These are phyloP conservation scores for Backusella mclennaniae DNA, from an alignment of 192 early-diverging fungal genomes.

Conservation along the genomic window DNA sequence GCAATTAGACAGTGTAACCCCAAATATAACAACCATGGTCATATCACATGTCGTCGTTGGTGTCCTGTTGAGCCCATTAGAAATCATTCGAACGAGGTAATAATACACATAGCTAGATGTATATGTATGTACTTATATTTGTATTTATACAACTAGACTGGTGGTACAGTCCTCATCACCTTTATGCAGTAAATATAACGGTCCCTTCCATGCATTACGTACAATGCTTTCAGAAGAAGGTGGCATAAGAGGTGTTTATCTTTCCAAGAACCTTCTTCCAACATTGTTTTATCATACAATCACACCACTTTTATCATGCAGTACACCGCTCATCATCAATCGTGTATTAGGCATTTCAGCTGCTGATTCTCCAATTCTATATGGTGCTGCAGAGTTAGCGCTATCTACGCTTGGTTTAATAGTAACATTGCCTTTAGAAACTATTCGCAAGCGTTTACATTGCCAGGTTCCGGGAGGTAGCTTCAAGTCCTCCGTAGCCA, in stretches of 20 bases:
- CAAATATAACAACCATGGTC: conserved; percentile 66
- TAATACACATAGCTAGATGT: neutral
- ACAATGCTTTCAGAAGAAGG: conserved; percentile 78
- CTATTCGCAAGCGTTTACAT: conserved; percentile 75
- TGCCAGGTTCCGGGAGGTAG: conserved; percentile 63
- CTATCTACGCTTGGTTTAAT: conserved; percentile 66
- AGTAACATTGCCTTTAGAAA: conserved; percentile 83
- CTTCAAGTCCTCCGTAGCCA: conserved; percentile 64
- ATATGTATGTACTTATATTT: neutral
- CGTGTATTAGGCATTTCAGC: conserved; percentile 53
- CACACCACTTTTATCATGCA: conserved; percentile 66
- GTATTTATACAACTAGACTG: conserved; percentile 44
- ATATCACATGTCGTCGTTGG: conserved; percentile 72
- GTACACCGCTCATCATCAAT: conserved; percentile 60
- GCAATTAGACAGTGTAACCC: conserved; percentile 52
- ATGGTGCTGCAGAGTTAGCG: conserved; percentile 55
- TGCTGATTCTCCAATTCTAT: conserved; percentile 58
- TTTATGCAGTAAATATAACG: conserved; percentile 69
- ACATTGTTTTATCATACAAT: conserved; percentile 76
- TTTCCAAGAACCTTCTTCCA: conserved; percentile 66
- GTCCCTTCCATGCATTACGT: conserved; percentile 67
- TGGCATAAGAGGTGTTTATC: conserved; percentile 54
- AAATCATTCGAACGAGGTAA: conserved; percentile 75
- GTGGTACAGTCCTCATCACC: conserved; percentile 79
- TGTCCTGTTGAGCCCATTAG: conserved; percentile 83